Percentiles rank a stretch among this genome's conserved stretches.
These are phyloP conservation scores for Agastache rugosa DNA, from an alignment of 257 asterid species.

Conservation along the genomic window DNA sequence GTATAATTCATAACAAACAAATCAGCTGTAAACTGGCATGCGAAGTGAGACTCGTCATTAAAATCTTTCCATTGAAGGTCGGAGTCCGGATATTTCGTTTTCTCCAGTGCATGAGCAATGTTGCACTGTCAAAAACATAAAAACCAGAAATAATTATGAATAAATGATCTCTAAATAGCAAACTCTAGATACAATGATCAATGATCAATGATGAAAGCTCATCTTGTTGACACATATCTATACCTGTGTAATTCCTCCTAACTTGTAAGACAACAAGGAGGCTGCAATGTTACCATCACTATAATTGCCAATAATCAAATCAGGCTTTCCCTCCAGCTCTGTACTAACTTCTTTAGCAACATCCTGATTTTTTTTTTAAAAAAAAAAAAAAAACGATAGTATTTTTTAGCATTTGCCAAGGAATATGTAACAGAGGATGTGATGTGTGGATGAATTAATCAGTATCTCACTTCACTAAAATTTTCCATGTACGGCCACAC, in stretches of 20 bases:
- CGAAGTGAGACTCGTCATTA: constrained; percentile 92
- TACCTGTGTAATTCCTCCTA: constrained; percentile 87
- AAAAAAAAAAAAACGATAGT: background rate
- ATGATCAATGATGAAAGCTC: too few relatives aligned
- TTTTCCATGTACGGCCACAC: constrained; percentile 99
- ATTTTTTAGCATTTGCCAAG: too few relatives aligned
- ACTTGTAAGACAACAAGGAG: constrained; percentile 85
- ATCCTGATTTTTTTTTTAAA: constrained; percentile 66
- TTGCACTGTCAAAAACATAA: constrained; percentile 60
- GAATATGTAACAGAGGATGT: too few relatives aligned
- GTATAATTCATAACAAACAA: constrained; percentile 97
- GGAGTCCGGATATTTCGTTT: constrained; percentile 92
- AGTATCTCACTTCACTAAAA: constrained; percentile 70
- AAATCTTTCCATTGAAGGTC: constrained; percentile 75
- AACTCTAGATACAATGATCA: too few relatives aligned
- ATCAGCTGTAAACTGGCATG: constrained; percentile 96
- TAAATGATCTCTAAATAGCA: too few relatives aligned
- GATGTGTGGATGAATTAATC: too few relatives aligned
- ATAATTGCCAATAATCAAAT: constrained; percentile 89
- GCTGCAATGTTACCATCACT: constrained; percentile 98
- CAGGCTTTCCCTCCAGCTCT: constrained; percentile 85
- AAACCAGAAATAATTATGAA: background rate
- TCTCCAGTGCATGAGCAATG: constrained; percentile 96
- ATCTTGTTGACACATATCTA: background rate
- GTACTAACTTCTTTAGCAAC: constrained; percentile 77